Percentiles rank a stretch among this genome's conserved stretches.
These are phyloP conservation scores for Bacidia rubella DNA, from an alignment of 495 filamentous ascomycete genomes.

Conservation along the genomic window DNA sequence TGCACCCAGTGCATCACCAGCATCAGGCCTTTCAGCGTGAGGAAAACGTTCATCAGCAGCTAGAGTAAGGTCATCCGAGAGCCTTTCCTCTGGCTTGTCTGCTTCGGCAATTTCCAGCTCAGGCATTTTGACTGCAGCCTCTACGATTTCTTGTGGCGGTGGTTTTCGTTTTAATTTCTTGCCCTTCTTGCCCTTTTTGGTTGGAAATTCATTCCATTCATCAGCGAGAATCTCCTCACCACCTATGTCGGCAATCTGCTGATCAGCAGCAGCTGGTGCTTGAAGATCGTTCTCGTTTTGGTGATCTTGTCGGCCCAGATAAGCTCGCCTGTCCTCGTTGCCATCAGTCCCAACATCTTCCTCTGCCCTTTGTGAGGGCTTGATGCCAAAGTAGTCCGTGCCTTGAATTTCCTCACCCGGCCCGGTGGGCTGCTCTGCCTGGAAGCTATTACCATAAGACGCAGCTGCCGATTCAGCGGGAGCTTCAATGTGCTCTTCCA, in stretches of 20 bases:
- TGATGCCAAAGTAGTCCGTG: constrained; percentile 12
- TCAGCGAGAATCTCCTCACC: neutral
- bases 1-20: neutral
- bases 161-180: constrained; percentile 22
- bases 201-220: neutral
- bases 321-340: neutral
- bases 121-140: neutral
- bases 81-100: neutral
- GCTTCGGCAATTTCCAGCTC: neutral
- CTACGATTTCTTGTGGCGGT: neutral
- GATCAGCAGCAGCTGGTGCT: neutral
- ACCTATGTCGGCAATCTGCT: neutral
- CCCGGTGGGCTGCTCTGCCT: neutral
- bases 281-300: neutral
- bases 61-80: neutral
- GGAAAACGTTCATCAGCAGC: neutral
- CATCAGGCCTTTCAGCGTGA: neutral
- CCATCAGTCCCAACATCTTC: constrained; percentile 4
- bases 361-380: constrained; percentile 8
- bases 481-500: constrained; percentile 1
- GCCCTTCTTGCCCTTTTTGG: constrained; percentile 38
- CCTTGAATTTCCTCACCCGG: neutral
- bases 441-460: neutral
- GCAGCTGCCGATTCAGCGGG: neutral
- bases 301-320: neutral